Conservation (phyloP, 1,284 basidiomycete species). For the Coriolopsis trogii region DNA sequence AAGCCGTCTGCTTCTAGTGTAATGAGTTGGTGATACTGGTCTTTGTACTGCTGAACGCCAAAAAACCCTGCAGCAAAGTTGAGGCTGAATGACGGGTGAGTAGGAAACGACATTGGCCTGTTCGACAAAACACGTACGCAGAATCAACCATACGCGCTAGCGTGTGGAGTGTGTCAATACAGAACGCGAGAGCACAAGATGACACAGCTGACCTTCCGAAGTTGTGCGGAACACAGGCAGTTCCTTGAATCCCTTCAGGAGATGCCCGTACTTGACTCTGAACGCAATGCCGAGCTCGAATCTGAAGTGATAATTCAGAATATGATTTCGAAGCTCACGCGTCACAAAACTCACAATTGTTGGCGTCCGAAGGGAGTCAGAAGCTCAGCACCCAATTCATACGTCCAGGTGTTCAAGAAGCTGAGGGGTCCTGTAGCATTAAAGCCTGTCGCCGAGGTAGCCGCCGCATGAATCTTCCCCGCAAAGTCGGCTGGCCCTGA, state of each 20-base stretch:
- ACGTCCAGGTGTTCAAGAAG: constrained; percentile 59
- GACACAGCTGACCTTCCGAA: constrained; percentile 42
- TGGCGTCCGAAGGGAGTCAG: constrained; percentile 60
- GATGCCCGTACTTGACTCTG: constrained; percentile 57
- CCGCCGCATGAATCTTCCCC: constrained; percentile 40
- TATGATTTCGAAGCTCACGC: neutral
- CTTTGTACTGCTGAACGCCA: constrained; percentile 50
- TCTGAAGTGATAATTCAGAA: constrained; percentile 28
- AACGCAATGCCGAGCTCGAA: constrained; percentile 53
- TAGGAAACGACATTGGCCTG: no score
- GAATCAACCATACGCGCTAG: constrained; percentile 55
- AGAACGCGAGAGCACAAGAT: neutral
- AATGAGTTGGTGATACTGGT: constrained; percentile 52
- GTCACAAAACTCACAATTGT: constrained; percentile 42
- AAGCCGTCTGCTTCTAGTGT: constrained; percentile 53
- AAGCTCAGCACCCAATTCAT: constrained; percentile 58
- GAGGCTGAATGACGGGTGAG: constrained; percentile 32
- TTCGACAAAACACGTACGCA: constrained; percentile 41
- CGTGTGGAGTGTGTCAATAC: neutral
- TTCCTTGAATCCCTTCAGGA: constrained; percentile 53
- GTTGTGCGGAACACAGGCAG: constrained; percentile 67
- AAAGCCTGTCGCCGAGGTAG: constrained; percentile 39
- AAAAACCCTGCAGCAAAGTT: constrained; percentile 67
- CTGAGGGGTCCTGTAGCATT: constrained; percentile 47
- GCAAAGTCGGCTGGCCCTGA: constrained; percentile 44